Evolutionary conservation across 2,329 filamentous ascomycete genomes (phyloP).

Genomic region (Hymenoscyphus salicellus): DNA sequence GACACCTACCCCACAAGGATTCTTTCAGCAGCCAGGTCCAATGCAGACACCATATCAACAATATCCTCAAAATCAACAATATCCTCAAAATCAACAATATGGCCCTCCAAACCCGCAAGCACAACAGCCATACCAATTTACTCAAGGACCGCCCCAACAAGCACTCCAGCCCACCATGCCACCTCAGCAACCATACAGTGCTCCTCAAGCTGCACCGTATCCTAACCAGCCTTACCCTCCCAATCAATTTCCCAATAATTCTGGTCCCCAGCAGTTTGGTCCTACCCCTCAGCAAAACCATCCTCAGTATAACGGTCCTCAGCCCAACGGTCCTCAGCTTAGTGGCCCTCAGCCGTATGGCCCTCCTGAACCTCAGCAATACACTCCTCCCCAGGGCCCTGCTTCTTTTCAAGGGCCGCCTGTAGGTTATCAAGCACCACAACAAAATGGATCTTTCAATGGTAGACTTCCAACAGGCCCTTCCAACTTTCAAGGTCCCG

Average conservation of each 20-base stretch:
- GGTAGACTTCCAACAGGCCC: slow-evolving; percentile 6
- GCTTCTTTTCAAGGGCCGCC: slow-evolving; percentile 24
- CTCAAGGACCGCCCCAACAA: slow-evolving; percentile 10
- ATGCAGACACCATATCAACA: slow-evolving; percentile 21
- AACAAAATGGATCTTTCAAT: slow-evolving; percentile 1
- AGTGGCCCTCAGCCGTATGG: slow-evolving; percentile 12
- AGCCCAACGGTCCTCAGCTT: slow-evolving; percentile 21
- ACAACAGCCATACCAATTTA: slow-evolving; percentile 22
- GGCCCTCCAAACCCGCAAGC: slow-evolving; percentile 20
- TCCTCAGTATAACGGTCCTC: slow-evolving; percentile 16
- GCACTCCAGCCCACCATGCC: neutral
- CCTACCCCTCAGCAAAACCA: slow-evolving; percentile 14
- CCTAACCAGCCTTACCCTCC: slow-evolving; percentile 24
- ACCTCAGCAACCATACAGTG: slow-evolving; percentile 18
- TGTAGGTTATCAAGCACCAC: slow-evolving; percentile 18
- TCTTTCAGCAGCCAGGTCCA: slow-evolving; percentile 18
- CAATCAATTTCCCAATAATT: slow-evolving; percentile 15
- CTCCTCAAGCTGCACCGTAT: slow-evolving; percentile 19
- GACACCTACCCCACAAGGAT: slow-evolving; percentile 19
- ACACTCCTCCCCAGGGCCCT: slow-evolving; percentile 17
- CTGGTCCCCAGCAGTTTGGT: slow-evolving; percentile 21
- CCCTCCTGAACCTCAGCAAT: slow-evolving; percentile 20
- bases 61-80: slow-evolving; percentile 28
- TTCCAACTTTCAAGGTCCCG: slow-evolving; percentile 14
- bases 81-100: slow-evolving; percentile 28